Evolutionary conservation across 257 asterid genomes (phyloP).

Genomic region (Gentiana dahurica): DNA sequence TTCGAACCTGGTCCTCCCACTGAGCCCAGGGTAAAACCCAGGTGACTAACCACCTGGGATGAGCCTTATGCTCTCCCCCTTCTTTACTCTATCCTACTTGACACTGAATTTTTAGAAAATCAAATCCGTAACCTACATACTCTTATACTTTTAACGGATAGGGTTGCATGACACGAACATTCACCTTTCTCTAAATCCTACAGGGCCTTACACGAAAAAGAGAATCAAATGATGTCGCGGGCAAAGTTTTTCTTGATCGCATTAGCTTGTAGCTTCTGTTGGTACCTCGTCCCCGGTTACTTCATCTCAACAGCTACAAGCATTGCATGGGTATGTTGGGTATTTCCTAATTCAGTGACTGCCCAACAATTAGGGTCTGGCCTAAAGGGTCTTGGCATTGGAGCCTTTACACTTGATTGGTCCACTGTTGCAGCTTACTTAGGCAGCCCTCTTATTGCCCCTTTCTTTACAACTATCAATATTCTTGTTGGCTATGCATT

Average conservation of each 20-base stretch:
- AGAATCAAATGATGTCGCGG: constrained; percentile 59
- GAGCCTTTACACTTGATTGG: constrained; percentile 84
- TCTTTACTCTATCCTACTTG: too few species aligned
- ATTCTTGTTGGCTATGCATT: constrained; percentile 50
- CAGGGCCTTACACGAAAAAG: constrained; percentile 96
- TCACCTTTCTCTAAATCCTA: constrained; percentile 2
- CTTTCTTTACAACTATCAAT: constrained; percentile 77
- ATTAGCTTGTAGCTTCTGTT: constrained; percentile 68
- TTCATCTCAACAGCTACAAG: constrained; percentile 67
- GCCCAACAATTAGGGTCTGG: constrained; percentile 93
- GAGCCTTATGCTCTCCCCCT: too few species aligned
- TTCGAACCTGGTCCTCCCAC: too few species aligned
- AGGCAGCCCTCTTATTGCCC: constrained; percentile 73
- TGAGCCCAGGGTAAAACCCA: too few species aligned
- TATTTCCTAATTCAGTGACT: constrained; percentile 69
- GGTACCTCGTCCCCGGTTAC: constrained; percentile 83
- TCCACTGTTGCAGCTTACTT: constrained; percentile 69
- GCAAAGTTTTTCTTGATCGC: constrained; percentile 72
- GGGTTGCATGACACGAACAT: too few species aligned
- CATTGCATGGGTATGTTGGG: constrained; percentile 89
- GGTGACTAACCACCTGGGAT: too few species aligned
- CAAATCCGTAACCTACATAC: too few species aligned
- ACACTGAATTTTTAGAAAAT: too few species aligned
- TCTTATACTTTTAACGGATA: too few species aligned
- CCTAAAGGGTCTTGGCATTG: constrained; percentile 64